Conservation (phyloP, 257 asterid species). For the Henckelia pumila region DNA sequence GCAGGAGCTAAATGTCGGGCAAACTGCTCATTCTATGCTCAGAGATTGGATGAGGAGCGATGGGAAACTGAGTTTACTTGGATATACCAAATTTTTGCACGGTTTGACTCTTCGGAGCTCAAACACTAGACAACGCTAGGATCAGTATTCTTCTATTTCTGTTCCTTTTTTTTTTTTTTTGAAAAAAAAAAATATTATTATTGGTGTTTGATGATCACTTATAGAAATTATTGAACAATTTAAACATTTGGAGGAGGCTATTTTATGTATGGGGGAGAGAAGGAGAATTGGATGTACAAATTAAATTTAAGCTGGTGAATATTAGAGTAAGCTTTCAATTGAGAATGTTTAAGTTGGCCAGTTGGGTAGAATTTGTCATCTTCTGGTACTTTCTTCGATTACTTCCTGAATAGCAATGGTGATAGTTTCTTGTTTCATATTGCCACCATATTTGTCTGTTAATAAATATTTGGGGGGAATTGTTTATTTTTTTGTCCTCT, state of each 20-base stretch:
- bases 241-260: conserved; percentile 13
- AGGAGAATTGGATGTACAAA: conserved; percentile 27
- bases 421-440: too few relatives aligned
- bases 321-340: background rate
- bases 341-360: background rate
- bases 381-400: too few relatives aligned
- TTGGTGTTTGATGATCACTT: conserved; percentile 6
- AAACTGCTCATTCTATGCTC: conserved; percentile 63
- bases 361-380: background rate
- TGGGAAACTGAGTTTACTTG: conserved; percentile 74
- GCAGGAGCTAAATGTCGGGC: conserved; percentile 86
- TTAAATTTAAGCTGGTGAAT: background rate
- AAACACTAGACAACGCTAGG: conserved; percentile 59
- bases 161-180: conserved; percentile 1
- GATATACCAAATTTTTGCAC: conserved; percentile 87
- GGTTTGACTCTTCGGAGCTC: conserved; percentile 85
- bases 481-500: too few relatives aligned
- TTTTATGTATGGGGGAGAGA: conserved; percentile 17
- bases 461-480: too few relatives aligned
- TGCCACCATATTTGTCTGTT: too few relatives aligned
- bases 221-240: conserved; percentile 12
- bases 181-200: background rate
- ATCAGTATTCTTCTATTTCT: background rate
- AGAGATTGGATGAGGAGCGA: conserved; percentile 76
- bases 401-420: background rate